Base-by-base conservation (phyloP, 345 rosid species). In the Punica granatum region DNA sequence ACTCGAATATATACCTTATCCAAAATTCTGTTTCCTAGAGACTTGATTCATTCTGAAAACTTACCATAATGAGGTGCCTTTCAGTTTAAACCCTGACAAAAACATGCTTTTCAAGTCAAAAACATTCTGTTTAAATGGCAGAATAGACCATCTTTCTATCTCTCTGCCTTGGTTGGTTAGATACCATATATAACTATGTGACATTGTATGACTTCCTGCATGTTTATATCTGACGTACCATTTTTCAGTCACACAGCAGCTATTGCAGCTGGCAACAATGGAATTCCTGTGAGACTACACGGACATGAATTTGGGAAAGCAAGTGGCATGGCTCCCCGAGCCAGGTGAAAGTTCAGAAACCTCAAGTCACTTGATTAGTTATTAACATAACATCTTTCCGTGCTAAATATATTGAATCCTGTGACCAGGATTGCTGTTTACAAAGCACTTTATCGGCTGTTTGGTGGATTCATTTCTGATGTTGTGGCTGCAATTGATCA, bases 251-350 rank as follows among this genome's bases (percentile, higher is more conserved):
- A 94, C 71, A 94, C 95, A 54, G 99, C 99, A 70, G 90, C 98
- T 63, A 94, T 94, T 70, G 99, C 99, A 54, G 99, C 99, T 39
- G 99, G 99, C 71, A 92, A 92, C 72, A 94, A 94, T 80, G 99
- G 99, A 64, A 88, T 94, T 71, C 95, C 96, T 8, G 96, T 94
- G 80, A 89, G 88, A 80, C 71, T 89, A 79, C 82, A 83, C 26
- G 99, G 99, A 68, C 83, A 94, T 83, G 99, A 94, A 72, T 94
- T 91, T 79, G 99, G 99, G 46, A 94, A 83, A 86, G 99, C 99
- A n/a, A 94, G 99, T 28, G 99, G 99, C 49, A 94, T 94, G 99
- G 99, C 99, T 77, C 99, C 99, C 56, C 95, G 99, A 74, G 96
- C 99, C 53, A 88, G 99, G 99, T 92, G 78, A 26, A 69, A 65